phyloP scores from a whole-genome alignment of 257 asterid species.

The Jasminum sambac region DNA sequence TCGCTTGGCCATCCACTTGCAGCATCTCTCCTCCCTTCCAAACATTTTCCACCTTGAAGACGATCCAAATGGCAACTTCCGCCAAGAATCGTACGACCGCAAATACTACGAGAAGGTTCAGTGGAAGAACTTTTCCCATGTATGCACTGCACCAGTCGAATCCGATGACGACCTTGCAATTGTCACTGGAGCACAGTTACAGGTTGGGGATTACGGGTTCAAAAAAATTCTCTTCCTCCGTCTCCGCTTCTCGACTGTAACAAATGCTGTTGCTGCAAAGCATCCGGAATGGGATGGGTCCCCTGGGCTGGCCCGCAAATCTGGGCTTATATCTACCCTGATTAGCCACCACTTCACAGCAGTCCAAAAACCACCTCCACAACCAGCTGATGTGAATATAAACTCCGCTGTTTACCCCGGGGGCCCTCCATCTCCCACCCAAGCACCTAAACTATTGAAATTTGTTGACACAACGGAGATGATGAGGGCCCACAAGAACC shows the following conservation, averaged over 20 bases:
- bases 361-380: constrained; percentile 75
- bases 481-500: constrained; percentile 94
- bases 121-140: constrained; percentile 98
- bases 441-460: constrained; percentile 74
- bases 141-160: constrained; percentile 95
- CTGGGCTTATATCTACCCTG: constrained; percentile 90
- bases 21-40: constrained; percentile 95
- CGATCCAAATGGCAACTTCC: constrained; percentile 59
- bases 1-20: constrained; percentile 89
- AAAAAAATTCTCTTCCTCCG: constrained; percentile 78
- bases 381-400: constrained; percentile 86
- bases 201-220: constrained; percentile 74
- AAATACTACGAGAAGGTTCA: constrained; percentile 80
- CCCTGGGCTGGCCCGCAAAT: constrained; percentile 82
- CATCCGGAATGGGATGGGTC: constrained; percentile 98
- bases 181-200: constrained; percentile 86
- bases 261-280: constrained; percentile 65
- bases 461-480: constrained; percentile 90
- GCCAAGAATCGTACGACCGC: constrained; percentile 64
- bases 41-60: constrained; percentile 74
- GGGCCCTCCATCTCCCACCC: constrained; percentile 85
- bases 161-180: constrained; percentile 79
- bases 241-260: constrained; percentile 69
- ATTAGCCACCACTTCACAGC: constrained; percentile 87
- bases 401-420: constrained; percentile 96